Base-by-base conservation (phyloP, 73 alveolate species). In the Tetrahymena borealis region DNA sequence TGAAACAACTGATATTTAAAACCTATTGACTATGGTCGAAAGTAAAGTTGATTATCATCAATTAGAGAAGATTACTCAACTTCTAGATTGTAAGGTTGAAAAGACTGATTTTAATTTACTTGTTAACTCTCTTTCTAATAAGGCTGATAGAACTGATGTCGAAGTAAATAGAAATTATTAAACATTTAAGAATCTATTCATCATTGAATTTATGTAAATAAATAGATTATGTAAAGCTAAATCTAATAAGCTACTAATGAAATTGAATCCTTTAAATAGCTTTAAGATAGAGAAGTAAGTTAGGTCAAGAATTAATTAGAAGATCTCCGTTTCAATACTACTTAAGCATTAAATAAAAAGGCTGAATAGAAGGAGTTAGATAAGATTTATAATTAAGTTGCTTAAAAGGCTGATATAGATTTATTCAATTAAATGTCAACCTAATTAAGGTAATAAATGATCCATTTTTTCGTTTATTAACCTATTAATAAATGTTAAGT, bases 81-180 rank as follows among this genome's bases (percentile, higher is more conserved):
- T 78, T 13, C 92, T 95, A 7, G 97, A 95, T 32, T 78, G 90
- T 18, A 95, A 95, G 91, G 96, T 94, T 11, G 98, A 95, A 41
- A 91, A 94, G 90, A 43, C 78, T 18, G 98, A 95, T 77, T 78
- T 94, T 90, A 60, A 60, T 60, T 42, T 32, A 18, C 33, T 78
- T 0, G 28, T 91, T 7, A 90, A 94, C 36, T 79, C 36, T 11
- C 79, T 90, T 33, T 93, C 37, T 35, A 78, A 93, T 32, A 91
- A 77, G 35, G 39, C 39, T n/a, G 94, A 40, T 8, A 93, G 41
- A 24, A 35, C 94, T 32, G 38, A 36, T 20, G 96, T 91, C 3
- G 60, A 42, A 7, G 92, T 91, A 32, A 91, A 43, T 4, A 77
- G 0, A 11, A 39, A 38, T 3, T 2, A 78, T 15, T 11, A 78